These are phyloP conservation scores for Leccinum pseudoinsigne DNA, from an alignment of 1,284 basidiomycete species.

Conservation along the genomic window DNA sequence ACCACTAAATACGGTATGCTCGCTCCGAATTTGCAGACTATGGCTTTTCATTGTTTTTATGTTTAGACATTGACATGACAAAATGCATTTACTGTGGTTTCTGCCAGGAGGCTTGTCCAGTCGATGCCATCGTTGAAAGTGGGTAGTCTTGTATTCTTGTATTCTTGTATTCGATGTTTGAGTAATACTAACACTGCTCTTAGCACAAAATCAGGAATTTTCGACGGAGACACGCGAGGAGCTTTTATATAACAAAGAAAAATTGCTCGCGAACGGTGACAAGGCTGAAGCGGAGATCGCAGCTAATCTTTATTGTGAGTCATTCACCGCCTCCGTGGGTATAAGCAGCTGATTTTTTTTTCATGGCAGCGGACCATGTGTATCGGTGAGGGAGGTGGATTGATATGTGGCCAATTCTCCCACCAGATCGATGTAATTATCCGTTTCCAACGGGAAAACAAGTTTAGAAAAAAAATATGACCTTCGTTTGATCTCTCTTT, in stretches of 20 bases:
- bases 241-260: constrained; percentile 98
- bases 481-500: constrained; percentile 2
- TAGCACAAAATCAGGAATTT: constrained; percentile 95
- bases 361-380: constrained; percentile 54
- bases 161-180: not conserved
- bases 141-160: constrained; percentile 35
- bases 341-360: constrained; percentile 12
- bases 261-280: constrained; percentile 95
- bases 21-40: constrained; percentile 21
- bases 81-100: constrained; percentile 98
- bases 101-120: constrained; percentile 99
- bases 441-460: constrained; percentile 7
- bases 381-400: constrained; percentile 48
- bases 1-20: constrained; percentile 91
- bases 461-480: constrained; percentile 3
- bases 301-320: constrained; percentile 84
- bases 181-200: constrained; percentile 12
- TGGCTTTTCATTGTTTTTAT: constrained; percentile 1
- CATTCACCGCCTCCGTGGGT: constrained; percentile 6
- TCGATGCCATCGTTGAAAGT: constrained; percentile 99
- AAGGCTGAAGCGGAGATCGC: constrained; percentile 96
- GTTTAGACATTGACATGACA: constrained; percentile 91
- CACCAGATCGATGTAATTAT: constrained; percentile 28
- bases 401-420: constrained; percentile 13
- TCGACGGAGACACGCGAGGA: constrained; percentile 98